A percentile compares a stretch with the other conserved stretches of the same genome.
These are phyloP conservation scores for Lasiodiplodia sp. DNA, from an alignment of 2,329 filamentous ascomycete species.

Conservation along the genomic window DNA sequence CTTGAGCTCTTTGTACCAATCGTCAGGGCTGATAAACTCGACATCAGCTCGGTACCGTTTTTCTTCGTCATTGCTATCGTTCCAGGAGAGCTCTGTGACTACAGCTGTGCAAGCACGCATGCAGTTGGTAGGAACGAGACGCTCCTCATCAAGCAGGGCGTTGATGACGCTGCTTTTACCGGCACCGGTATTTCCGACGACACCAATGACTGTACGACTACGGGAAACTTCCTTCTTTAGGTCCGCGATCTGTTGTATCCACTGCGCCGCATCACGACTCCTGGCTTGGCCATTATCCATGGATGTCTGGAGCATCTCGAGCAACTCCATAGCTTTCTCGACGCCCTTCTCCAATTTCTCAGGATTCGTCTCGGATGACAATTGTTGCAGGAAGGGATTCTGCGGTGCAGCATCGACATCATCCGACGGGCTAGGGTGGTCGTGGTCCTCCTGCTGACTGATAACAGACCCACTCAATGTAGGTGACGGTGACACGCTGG, in stretches of 20 bases:
- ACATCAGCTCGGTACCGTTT: slow-evolving; percentile 62
- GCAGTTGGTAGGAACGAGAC: slow-evolving; percentile 63
- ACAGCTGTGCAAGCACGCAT: slow-evolving; percentile 69
- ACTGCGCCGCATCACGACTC: slow-evolving; percentile 46
- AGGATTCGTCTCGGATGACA: slow-evolving; percentile 43
- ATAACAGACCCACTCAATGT: not conserved
- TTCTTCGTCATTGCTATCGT: slow-evolving; percentile 50
- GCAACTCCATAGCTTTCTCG: slow-evolving; percentile 44
- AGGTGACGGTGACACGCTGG: not conserved
- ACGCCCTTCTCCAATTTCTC: slow-evolving; percentile 51
- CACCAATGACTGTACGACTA: slow-evolving; percentile 61
- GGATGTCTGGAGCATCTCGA: slow-evolving; percentile 43
- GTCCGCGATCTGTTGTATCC: slow-evolving; percentile 52
- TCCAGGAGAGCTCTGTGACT: slow-evolving; percentile 67
- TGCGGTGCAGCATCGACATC: not conserved
- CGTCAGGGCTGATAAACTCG: slow-evolving; percentile 61
- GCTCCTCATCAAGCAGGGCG: slow-evolving; percentile 67
- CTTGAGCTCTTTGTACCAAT: slow-evolving; percentile 62
- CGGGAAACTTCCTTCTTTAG: slow-evolving; percentile 49
- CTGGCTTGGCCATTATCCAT: slow-evolving; percentile 38
- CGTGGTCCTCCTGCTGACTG: not conserved
- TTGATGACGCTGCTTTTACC: slow-evolving; percentile 71
- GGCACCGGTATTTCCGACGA: slow-evolving; percentile 67
- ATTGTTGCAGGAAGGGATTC: slow-evolving; percentile 38
- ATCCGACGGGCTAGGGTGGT: not conserved